Conservation (phyloP, 192 early-diverging fungal species). For the Coemansia sp. region DNA sequence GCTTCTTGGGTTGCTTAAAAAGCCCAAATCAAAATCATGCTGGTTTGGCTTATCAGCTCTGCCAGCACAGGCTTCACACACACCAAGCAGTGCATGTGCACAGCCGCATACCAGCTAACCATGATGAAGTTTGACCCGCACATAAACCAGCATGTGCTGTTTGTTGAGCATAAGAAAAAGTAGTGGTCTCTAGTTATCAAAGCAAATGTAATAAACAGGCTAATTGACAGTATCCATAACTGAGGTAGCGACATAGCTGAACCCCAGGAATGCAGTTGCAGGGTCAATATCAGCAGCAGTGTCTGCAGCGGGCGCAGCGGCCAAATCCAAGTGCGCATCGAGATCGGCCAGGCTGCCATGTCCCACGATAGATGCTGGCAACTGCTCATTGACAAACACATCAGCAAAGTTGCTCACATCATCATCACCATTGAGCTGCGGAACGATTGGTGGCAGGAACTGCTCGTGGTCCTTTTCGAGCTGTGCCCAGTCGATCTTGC, state of each 20-base stretch:
- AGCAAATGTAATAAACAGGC: not conserved
- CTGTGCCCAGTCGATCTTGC: slow-evolving; percentile 66
- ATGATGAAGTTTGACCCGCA: slow-evolving; percentile 94
- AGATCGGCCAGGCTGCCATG: slow-evolving; percentile 3
- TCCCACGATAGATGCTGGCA: slow-evolving; percentile 29
- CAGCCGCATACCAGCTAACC: slow-evolving; percentile 71
- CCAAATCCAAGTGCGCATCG: not conserved
- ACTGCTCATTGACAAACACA: slow-evolving; percentile 62
- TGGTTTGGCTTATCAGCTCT: slow-evolving; percentile 79
- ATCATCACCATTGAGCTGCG: slow-evolving; percentile 54
- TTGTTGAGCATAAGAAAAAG: slow-evolving; percentile 83
- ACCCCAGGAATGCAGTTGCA: slow-evolving; percentile 45
- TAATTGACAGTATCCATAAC: slow-evolving; percentile 32
- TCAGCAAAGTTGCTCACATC: slow-evolving; percentile 78
- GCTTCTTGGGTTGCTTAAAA: slow-evolving; percentile 85
- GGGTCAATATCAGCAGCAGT: slow-evolving; percentile 26
- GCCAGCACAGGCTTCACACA: slow-evolving; percentile 94
- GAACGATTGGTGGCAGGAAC: slow-evolving; percentile 66
- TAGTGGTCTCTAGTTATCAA: slow-evolving; percentile 1
- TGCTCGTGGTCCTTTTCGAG: slow-evolving; percentile 46
- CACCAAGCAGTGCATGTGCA: slow-evolving; percentile 71
- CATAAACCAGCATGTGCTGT: slow-evolving; percentile 83
- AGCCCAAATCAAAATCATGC: slow-evolving; percentile 76
- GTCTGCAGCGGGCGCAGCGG: not conserved
- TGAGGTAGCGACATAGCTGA: slow-evolving; percentile 49